A percentile compares a stretch with the other conserved stretches of the same genome.
These are phyloP conservation scores for Ulmus americana DNA, from an alignment of 331 rosid species.

Conservation along the genomic window DNA sequence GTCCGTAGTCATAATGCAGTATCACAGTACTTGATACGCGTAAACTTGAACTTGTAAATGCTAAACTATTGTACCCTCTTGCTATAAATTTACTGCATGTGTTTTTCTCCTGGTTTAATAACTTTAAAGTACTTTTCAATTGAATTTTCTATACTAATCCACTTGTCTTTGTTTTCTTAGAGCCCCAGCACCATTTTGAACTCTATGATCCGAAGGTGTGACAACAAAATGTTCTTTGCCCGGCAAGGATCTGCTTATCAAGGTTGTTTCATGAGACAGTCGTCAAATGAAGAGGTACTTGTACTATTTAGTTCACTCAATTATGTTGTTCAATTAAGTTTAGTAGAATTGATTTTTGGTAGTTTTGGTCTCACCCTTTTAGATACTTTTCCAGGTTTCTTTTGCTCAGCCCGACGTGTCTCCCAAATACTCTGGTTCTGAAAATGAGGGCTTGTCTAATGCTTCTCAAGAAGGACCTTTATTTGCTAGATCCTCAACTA, in stretches of 20 bases:
- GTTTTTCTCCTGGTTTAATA: neutral
- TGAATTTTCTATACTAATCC: constrained; percentile 5
- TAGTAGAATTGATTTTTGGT: neutral
- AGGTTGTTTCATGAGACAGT: constrained; percentile 60
- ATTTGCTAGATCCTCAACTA: constrained; percentile 45
- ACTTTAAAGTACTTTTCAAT: neutral
- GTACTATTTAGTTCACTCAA: constrained; percentile 1
- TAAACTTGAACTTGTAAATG: neutral
- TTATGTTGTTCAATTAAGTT: constrained; percentile 8
- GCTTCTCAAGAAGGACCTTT: constrained; percentile 41
- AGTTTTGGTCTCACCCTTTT: neutral
- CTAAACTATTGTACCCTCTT: neutral
- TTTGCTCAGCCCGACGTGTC: constrained; percentile 15
- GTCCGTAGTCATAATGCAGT: neutral
- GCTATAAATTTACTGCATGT: neutral
- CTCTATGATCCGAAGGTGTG: constrained; percentile 49
- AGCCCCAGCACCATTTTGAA: constrained; percentile 56
- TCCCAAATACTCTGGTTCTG: constrained; percentile 29
- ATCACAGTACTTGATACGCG: neutral
- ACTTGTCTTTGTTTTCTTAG: constrained; percentile 29
- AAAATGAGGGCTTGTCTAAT: constrained; percentile 34
- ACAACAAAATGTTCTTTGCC: constrained; percentile 50
- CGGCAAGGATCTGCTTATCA: constrained; percentile 58
- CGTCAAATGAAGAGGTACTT: constrained; percentile 46
- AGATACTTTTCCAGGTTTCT: constrained; percentile 14